Base-by-base conservation (phyloP, 176 grass and related monocot genomes). In the Eremochloa ophiuroides region DNA sequence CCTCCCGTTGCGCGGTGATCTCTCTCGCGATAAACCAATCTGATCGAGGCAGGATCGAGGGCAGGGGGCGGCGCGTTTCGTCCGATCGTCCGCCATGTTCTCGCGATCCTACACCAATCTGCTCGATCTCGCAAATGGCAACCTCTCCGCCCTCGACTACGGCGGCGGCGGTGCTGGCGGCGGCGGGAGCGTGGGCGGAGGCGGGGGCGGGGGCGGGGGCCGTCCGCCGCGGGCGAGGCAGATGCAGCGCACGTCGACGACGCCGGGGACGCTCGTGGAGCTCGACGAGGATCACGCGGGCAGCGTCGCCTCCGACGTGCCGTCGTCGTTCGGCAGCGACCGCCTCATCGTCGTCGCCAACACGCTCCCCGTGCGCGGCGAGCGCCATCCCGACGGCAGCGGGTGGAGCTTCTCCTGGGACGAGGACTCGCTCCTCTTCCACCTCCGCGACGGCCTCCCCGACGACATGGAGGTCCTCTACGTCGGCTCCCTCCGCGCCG, bases 401-500 rank as follows among this genome's bases (percentile, higher is more conserved):
- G 85, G 91, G 1, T 93, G 88, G 91, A 62, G 2, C 79, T 90
- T 93, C 85, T 15, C 29, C 62, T 93, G 91, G 91, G 91, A 93
- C 69, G 88, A 90, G 78, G 91, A 93, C 85, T 88, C 88, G 51
- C 91, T 93, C 23, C 91, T 93, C 44, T 71, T 85, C 51, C 85
- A 93, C 82, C 88, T 93, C 74, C 88, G 88, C 62, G 91, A 88
- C 63, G 91, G 91, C 26, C 91, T 93, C 68, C 91, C 91, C 16
- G 87, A 87, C 3, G 91, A 93, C 67, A 93, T 93, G 91, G 91
- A 93, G 84, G 91, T 93, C 20, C 87, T 93, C 81, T 93, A 89
- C 87, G 84, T 93, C 46, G 91, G 91, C 77, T 93, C 91, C 42
- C 91, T 93, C 77, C 66, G 55, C 31, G 88, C 83, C 55, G 91